Conservation (phyloP, 148 eudicot genomes). For the Pharnaceum exiguum region DNA sequence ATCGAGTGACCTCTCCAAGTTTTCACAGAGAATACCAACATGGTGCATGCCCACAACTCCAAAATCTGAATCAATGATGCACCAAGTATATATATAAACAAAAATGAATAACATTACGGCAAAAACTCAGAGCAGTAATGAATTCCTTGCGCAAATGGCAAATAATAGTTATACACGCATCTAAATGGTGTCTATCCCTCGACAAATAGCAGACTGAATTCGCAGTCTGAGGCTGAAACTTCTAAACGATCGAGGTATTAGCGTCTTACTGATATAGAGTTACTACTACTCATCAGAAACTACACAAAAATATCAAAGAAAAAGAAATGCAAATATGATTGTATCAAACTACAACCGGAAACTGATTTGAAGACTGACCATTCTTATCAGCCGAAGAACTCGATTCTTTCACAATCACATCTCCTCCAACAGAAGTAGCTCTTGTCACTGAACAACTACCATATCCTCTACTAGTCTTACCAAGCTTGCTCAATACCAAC, state of each 20-base stretch:
- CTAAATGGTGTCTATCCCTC: too few species aligned
- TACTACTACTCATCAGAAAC: too few species aligned
- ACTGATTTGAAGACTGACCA: constrained; percentile 55
- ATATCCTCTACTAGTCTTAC: constrained; percentile 28
- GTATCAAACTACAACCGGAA: background rate
- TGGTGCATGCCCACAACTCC: constrained; percentile 93
- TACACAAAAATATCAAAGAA: background rate
- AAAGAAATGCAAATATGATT: background rate
- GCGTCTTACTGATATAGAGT: too few species aligned
- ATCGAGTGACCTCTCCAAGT: constrained; percentile 89
- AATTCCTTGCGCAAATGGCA: too few species aligned
- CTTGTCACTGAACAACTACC: constrained; percentile 27
- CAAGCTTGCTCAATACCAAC: too few species aligned
- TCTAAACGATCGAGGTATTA: too few species aligned
- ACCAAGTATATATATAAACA: too few species aligned
- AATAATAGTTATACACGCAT: too few species aligned
- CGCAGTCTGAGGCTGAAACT: too few species aligned
- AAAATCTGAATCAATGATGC: constrained; percentile 47
- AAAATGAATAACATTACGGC: too few species aligned
- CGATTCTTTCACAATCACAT: constrained; percentile 46
- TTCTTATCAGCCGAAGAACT: constrained; percentile 25
- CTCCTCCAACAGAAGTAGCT: constrained; percentile 42
- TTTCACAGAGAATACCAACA: constrained; percentile 88
- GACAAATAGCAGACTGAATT: too few species aligned
- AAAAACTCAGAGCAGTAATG: too few species aligned